These are phyloP conservation scores for Salicornia ramosissima DNA, from an alignment of 148 eudicot species.

Conservation along the genomic window DNA sequence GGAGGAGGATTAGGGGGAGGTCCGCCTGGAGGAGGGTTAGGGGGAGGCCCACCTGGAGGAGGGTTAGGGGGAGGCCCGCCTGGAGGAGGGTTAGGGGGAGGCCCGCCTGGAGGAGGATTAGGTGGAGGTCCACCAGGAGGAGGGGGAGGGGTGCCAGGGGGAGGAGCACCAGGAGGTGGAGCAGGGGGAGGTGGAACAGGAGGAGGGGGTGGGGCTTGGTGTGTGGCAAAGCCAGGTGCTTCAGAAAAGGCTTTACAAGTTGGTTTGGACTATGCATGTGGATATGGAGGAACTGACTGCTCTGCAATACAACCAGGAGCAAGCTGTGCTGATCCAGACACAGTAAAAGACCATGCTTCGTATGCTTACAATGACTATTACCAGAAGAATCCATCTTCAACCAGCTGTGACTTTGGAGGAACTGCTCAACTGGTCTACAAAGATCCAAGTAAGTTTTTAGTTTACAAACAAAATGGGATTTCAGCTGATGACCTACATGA, in stretches of 20 bases:
- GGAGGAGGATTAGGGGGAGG: background rate
- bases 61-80: background rate
- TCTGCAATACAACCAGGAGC: conserved; percentile 73
- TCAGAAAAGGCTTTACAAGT: conserved; percentile 78
- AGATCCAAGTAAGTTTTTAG: conserved; percentile 72
- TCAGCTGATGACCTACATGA: background rate
- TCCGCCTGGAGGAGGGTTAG: background rate
- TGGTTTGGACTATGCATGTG: conserved; percentile 93
- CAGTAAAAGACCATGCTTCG: conserved; percentile 73
- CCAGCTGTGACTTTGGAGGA: conserved; percentile 93
- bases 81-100: conserved; percentile 1
- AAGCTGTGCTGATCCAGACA: conserved; percentile 64
- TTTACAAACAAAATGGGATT: background rate
- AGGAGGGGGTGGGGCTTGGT: conserved; percentile 71
- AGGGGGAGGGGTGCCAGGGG: conserved; percentile 13
- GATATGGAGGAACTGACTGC: conserved; percentile 93
- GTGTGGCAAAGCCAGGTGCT: conserved; percentile 69
- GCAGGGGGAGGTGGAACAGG: conserved; percentile 10
- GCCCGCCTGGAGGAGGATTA: background rate
- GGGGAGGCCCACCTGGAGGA: background rate
- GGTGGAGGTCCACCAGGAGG: background rate
- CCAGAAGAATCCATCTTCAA: conserved; percentile 86
- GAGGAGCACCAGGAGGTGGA: conserved; percentile 1
- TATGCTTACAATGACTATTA: conserved; percentile 87
- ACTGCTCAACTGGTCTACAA: conserved; percentile 60